Base-by-base conservation (phyloP, 352 stramenopile genomes). In the Globisporangium sylvaticum region DNA sequence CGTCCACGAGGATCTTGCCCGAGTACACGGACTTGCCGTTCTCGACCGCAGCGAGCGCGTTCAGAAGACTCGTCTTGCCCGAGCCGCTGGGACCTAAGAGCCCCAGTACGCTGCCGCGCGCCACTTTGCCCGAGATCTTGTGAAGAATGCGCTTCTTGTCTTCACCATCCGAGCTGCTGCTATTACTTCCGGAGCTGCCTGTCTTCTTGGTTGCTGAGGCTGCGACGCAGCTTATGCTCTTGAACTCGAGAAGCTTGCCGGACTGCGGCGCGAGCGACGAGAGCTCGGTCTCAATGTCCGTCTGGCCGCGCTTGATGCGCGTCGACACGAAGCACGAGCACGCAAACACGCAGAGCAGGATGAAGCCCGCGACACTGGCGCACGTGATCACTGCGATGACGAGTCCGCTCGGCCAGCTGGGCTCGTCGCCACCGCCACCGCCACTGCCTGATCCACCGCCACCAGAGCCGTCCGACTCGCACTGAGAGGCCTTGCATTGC, bases 51-150 rank as follows among this genome's bases (percentile, higher is more conserved):
- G 86, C 84, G 0, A 96, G 70, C 2, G 82, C 86, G 71, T 93
- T 96, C 37, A 94, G 48, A 29, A 96, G 61, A 61, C 83, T 96
- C 44, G 88, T 96, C 66, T 96, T 96, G 27, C 88, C 88, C 0
- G 86, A 91, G 14, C 88, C 88, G 53, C 81, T 92, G 0, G 88
- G 88, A 3, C 88, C 88, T 32, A 96, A 60, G 24, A 96, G 67
- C 0, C 83, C 86, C 5, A 94, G 67, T 29, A 94, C 82, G 57
- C 89, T 71, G 46, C 86, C 86, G 10, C 81, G 80, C 24, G 74
- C 69, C 0, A 84, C 80, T 22, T 65, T 73, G 0, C 84, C 86
- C 0, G 78, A 89, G 31, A 94, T 72, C 22, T 84, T 76, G 64
- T 88, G 73, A 20, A 94, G 62, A 57, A 94, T 89, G 2, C 68